Base-by-base conservation (phyloP, 345 rosid genomes). In the Salix brachista region DNA sequence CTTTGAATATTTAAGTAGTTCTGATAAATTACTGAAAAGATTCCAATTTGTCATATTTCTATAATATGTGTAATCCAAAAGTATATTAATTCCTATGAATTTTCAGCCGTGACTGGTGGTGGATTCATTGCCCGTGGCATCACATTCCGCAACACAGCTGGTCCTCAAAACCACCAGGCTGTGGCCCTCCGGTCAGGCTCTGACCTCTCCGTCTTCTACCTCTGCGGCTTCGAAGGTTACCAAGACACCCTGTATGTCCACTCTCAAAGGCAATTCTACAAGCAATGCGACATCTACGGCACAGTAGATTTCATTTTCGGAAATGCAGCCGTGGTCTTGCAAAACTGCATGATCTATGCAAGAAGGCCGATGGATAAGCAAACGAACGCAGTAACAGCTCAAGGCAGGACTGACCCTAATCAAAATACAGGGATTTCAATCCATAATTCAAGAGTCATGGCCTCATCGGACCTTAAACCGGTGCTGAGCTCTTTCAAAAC, bases 231-330 rank as follows among this genome's bases (percentile, higher is more conserved):
- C 6, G 90, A 87, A 70, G 97, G 97, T 7, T 93, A 91, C 80
- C 98, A 95, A 84, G 99, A 93, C 85, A 95, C 99, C 5, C 79
- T 95, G 19, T 87, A 90, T 81, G 88, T 87, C 56, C 98, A 91
- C 67, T 91, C 98, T 0, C 93, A 95, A 61, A 85, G 98, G 12
- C 97, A 95, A 71, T 95, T 93, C 80, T 93, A 93, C 88, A 87
- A 79, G 30, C 96, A 88, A 36, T 90, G 99, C 80, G 86, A 86
- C 86, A 85, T 95, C 2, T 93, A 90, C 5, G 99, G 99, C 71
- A 91, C 98, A 0, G 90, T 95, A 0, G 99, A 95, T 77, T 95
- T 93, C 88, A 95, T 95, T 3, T 95, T 95, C 1, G 97, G 99
- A 4, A 91, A 93, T 18, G 98, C 98, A 0, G 98, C 98, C 0